Evolutionary conservation across 345 rosid genomes (phyloP).

Genomic region (Draba incana): DNA sequence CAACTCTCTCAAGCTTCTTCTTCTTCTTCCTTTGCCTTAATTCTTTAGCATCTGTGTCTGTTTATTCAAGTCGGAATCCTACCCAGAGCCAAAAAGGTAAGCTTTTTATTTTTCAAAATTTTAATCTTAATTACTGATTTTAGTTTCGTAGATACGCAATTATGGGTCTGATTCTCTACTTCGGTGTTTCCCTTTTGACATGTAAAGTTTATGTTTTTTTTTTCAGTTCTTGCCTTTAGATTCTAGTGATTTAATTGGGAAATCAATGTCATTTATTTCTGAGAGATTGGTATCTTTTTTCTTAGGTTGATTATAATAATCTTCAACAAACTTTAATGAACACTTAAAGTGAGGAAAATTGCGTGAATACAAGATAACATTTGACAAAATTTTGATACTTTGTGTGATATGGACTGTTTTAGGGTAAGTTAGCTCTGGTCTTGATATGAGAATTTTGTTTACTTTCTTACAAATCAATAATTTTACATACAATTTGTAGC

Average conservation of each 20-base stretch:
- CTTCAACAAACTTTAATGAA: not conserved
- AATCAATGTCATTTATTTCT: slow-evolving; percentile 7
- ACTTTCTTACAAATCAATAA: not conserved
- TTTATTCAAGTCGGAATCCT: not conserved
- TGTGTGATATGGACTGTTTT: not conserved
- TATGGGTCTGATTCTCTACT: slow-evolving; percentile 14
- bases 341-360: not conserved
- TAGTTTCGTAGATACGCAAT: not conserved
- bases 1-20: slow-evolving; percentile 33
- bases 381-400: not conserved
- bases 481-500: not conserved
- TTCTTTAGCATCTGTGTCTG: not conserved
- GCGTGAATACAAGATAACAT: not conserved
- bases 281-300: not conserved
- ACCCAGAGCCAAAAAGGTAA: slow-evolving; percentile 31
- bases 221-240: not conserved
- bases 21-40: slow-evolving; percentile 7
- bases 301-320: not conserved
- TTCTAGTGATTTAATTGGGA: slow-evolving; percentile 8
- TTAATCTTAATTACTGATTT: not conserved
- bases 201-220: not conserved
- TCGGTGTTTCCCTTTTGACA: not conserved
- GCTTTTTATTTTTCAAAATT: slow-evolving; percentile 1
- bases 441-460: not conserved
- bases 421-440: not conserved